Evolutionary conservation across 768 basidiomycete genomes (phyloP).

Genomic region (Naganishia randhawae): DNA sequence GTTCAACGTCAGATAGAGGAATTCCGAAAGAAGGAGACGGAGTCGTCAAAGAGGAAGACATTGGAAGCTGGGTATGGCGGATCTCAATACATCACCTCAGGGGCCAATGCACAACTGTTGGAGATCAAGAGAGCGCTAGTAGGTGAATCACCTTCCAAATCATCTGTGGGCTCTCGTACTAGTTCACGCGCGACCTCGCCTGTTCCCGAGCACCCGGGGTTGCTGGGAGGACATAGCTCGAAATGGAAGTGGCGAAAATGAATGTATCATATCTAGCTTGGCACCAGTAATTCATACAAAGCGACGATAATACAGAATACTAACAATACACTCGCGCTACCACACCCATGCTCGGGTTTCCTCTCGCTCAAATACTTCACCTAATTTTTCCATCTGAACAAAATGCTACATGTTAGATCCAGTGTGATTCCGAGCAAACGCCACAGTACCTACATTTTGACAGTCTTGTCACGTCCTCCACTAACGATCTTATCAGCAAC

Average conservation of each 20-base stretch:
- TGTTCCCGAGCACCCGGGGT: slow-evolving; percentile 4
- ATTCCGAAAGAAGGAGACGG: slow-evolving; percentile 5
- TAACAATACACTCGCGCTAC: not conserved
- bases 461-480: slow-evolving; percentile 83
- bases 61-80: slow-evolving; percentile 16
- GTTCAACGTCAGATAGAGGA: slow-evolving; percentile 8
- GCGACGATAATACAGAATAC: not conserved
- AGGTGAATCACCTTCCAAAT: slow-evolving; percentile 5
- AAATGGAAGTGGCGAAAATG: slow-evolving; percentile 21
- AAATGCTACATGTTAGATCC: not conserved
- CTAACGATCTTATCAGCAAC: slow-evolving; percentile 99
- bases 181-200: slow-evolving; percentile 5
- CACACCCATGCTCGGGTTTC: not conserved
- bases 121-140: slow-evolving; percentile 12
- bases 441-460: slow-evolving; percentile 69
- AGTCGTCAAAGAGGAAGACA: slow-evolving; percentile 1
- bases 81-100: slow-evolving; percentile 10
- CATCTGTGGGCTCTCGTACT: not conserved
- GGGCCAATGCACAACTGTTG: not conserved
- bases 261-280: not conserved
- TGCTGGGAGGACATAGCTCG: not conserved
- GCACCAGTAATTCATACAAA: not conserved
- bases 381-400: slow-evolving; percentile 25
- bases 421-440: not conserved
- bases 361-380: too few species aligned